These are phyloP conservation scores for Cadophora luteo-olivacea DNA, from an alignment of 2,329 filamentous ascomycete genomes.

Conservation along the genomic window DNA sequence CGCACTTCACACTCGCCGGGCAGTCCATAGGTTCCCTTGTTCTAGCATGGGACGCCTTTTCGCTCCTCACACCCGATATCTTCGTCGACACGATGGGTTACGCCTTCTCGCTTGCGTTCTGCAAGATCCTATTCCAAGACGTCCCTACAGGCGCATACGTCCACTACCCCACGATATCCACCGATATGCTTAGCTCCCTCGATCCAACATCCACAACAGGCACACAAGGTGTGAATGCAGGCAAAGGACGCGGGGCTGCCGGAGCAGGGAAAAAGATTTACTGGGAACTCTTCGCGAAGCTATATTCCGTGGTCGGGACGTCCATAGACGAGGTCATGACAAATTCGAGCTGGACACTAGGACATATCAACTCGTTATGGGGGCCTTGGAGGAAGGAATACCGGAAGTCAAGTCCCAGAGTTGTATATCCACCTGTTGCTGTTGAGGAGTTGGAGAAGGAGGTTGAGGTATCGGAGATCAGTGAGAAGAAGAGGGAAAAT, in stretches of 20 bases:
- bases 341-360: constrained; percentile 93
- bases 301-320: constrained; percentile 84
- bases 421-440: constrained; percentile 91
- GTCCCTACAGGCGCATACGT: constrained; percentile 93
- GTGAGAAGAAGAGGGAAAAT: constrained; percentile 72
- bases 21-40: constrained; percentile 90
- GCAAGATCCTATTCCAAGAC: constrained; percentile 78
- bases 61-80: constrained; percentile 88
- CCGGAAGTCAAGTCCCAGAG: constrained; percentile 59
- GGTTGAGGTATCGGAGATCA: constrained; percentile 73
- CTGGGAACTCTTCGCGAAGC: constrained; percentile 82
- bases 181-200: constrained; percentile 91
- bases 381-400: constrained; percentile 59
- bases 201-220: constrained; percentile 66
- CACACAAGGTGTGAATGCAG: constrained; percentile 79
- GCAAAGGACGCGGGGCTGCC: constrained; percentile 74
- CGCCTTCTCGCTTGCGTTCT: constrained; percentile 85
- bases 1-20: constrained; percentile 90
- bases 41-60: constrained; percentile 90
- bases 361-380: constrained; percentile 83
- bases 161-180: constrained; percentile 97
- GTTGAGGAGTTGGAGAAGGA: constrained; percentile 81
- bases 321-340: constrained; percentile 95
- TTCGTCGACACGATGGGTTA: constrained; percentile 99
- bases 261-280: constrained; percentile 80